These are phyloP conservation scores for Crataegus laevigata DNA, from an alignment of 306 rosid species.

Conservation along the genomic window DNA sequence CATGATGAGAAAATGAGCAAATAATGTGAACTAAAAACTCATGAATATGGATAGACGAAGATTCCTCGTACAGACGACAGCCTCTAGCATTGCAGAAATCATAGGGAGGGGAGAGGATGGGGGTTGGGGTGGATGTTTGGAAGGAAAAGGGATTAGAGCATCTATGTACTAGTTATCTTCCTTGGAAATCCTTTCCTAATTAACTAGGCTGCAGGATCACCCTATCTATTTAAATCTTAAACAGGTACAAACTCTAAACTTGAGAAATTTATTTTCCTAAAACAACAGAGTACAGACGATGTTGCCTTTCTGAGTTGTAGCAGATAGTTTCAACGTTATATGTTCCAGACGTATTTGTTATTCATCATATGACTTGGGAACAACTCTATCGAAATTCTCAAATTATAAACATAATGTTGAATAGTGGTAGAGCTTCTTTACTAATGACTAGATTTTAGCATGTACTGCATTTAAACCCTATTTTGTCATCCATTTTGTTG, in stretches of 20 bases:
- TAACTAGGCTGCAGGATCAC: neutral
- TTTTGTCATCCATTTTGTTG: neutral
- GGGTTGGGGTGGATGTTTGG: neutral
- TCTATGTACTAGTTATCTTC: neutral
- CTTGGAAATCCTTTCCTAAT: neutral
- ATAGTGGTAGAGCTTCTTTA: neutral
- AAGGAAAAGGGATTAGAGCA: neutral
- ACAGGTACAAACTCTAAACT: too few relatives aligned
- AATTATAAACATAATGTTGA: neutral
- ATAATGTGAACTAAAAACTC: neutral
- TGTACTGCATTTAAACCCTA: neutral
- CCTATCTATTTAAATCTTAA: too few relatives aligned
- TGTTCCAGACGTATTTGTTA: neutral
- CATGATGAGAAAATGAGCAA: neutral
- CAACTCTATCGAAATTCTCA: neutral
- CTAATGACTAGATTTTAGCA: neutral
- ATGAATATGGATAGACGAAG: neutral
- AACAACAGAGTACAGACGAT: neutral
- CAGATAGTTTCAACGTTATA: neutral
- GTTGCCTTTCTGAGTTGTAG: neutral
- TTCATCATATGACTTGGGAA: neutral
- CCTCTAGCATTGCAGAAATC: neutral
- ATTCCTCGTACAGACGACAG: neutral
- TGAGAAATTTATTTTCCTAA: too few relatives aligned
- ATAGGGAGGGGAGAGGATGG: neutral